A percentile compares a stretch with the other conserved stretches of the same genome.
phyloP scores from a whole-genome alignment of 2,329 filamentous ascomycete genomes.

The Fusarium mundagurra region DNA sequence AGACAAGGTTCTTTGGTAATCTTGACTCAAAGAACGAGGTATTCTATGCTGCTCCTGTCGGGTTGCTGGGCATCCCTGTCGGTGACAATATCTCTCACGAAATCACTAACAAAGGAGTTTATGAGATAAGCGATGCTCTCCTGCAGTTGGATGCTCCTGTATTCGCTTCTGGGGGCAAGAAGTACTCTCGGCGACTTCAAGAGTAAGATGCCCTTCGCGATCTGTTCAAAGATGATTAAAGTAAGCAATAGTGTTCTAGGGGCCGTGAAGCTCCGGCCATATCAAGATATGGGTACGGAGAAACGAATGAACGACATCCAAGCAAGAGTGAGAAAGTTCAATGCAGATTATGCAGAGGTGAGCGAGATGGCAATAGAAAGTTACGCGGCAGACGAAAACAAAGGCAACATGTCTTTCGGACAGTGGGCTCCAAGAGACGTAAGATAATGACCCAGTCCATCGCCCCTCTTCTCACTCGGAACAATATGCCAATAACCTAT shows the following conservation, averaged over 20 bases:
- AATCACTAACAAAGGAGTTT: neutral
- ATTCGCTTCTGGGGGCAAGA: fast-evolving
- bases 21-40: neutral
- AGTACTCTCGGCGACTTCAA: neutral
- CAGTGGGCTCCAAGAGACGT: neutral
- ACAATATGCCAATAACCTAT: neutral
- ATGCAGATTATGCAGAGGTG: fast-evolving
- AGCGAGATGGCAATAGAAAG: fast-evolving
- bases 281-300: neutral
- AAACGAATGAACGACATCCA: neutral
- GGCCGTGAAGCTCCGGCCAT: fast-evolving
- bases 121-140: neutral
- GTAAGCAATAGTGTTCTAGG: neutral
- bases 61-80: neutral
- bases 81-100: neutral
- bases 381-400: neutral
- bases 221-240: neutral
- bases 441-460: neutral
- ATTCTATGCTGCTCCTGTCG: neutral
- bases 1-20: neutral
- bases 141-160: neutral
- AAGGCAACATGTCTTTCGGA: neutral
- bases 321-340: neutral
- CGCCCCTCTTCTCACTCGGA: too few species aligned
- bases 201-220: neutral